A percentile compares a stretch with the other conserved stretches of the same genome.
These are phyloP conservation scores for Garcia nutans DNA, from an alignment of 345 rosid species.

Conservation along the genomic window DNA sequence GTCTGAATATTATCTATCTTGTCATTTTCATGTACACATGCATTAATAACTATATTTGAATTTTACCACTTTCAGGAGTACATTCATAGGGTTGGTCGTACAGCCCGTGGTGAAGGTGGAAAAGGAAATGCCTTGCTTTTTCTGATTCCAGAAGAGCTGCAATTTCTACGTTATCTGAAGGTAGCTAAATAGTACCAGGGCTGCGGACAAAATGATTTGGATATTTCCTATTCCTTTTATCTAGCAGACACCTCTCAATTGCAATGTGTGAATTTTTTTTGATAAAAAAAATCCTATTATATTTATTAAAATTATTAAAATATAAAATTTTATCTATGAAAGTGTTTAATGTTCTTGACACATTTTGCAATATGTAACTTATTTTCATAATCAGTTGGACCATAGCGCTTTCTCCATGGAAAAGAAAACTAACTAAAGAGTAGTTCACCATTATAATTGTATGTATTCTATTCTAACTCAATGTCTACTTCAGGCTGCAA, in stretches of 20 bases:
- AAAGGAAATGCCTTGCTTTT: slow-evolving; percentile 92
- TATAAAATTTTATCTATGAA: too few relatives aligned
- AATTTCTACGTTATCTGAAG: slow-evolving; percentile 86
- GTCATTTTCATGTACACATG: slow-evolving; percentile 2
- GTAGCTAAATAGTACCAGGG: slow-evolving; percentile 27
- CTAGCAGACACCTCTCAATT: neutral
- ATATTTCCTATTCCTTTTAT: neutral
- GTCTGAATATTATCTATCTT: neutral
- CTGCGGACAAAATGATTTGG: neutral
- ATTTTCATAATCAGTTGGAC: neutral
- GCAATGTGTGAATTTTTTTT: too few relatives aligned
- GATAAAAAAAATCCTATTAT: too few relatives aligned
- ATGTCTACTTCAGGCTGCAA: slow-evolving; percentile 56
- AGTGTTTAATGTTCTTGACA: too few relatives aligned
- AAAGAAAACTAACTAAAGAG: neutral
- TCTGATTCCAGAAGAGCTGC: slow-evolving; percentile 90
- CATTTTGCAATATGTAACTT: neutral
- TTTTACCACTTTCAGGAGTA: slow-evolving; percentile 64
- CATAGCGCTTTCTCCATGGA: neutral
- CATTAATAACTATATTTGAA: slow-evolving; percentile 7
- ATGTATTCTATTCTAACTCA: neutral
- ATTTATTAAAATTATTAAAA: too few relatives aligned
- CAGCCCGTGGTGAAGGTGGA: slow-evolving; percentile 99
- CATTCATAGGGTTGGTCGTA: slow-evolving; percentile 98
- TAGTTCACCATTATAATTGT: neutral